A percentile compares a stretch with the other conserved stretches of the same genome.
These are phyloP conservation scores for Phialemoniopsis sp. DNA, from an alignment of 2,329 filamentous ascomycete species.

Conservation along the genomic window DNA sequence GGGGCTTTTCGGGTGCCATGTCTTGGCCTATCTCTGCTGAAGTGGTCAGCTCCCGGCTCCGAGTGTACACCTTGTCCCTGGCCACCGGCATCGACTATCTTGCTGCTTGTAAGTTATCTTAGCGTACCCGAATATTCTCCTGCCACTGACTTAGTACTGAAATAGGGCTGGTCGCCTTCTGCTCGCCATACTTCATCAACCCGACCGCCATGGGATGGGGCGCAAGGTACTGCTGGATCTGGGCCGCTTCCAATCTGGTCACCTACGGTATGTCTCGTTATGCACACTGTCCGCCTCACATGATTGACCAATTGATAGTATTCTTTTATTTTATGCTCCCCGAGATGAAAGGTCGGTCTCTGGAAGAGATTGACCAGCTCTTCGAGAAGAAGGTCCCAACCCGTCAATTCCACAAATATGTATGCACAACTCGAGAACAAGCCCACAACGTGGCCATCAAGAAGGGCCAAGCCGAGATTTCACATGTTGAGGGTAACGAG, in stretches of 20 bases:
- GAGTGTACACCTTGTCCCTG: slow-evolving; percentile 15
- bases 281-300: no score
- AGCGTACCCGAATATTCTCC: no score
- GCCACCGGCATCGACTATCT: slow-evolving; percentile 13
- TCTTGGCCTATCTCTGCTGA: slow-evolving; percentile 25
- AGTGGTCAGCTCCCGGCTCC: slow-evolving; percentile 21
- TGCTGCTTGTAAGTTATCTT: slow-evolving; percentile 3
- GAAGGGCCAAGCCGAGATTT: not conserved
- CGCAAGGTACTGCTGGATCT: slow-evolving; percentile 1
- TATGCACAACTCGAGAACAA: slow-evolving; percentile 8
- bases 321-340: slow-evolving; percentile 16
- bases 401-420: slow-evolving; percentile 10
- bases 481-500: no score
- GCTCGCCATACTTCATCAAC: slow-evolving; percentile 2
- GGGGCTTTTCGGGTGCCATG: slow-evolving; percentile 16
- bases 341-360: slow-evolving; percentile 14
- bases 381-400: slow-evolving; percentile 13
- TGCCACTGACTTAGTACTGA: no score
- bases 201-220: not conserved
- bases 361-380: slow-evolving; percentile 17
- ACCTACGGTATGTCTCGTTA: not conserved
- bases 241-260: not conserved
- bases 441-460: slow-evolving; percentile 4
- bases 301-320: not conserved
- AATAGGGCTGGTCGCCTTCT: slow-evolving; percentile 1